A percentile compares a stretch with the other conserved stretches of the same genome.
Evolutionary conservation across 305 asterid species (phyloP).

Genomic region (Solanum hybrid): DNA sequence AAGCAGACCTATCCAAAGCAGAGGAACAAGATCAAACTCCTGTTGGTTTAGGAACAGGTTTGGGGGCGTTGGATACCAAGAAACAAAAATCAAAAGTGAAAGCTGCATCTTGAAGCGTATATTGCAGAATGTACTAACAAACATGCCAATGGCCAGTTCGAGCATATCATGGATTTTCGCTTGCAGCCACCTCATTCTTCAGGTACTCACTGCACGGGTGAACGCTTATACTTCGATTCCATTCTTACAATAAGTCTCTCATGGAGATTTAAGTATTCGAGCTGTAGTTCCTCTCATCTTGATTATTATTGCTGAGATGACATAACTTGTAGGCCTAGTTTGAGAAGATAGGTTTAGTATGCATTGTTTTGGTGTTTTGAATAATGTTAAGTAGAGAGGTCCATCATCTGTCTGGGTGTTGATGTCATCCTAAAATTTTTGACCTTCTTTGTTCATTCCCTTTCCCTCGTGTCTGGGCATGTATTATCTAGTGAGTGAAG

Average conservation of each 20-base stretch:
- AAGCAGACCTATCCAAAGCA: slow-evolving; percentile 21
- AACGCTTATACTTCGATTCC: neutral
- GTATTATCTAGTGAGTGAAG: neutral
- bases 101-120: slow-evolving; percentile 21
- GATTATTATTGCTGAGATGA: slow-evolving; percentile 1
- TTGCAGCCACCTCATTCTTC: neutral
- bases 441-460: neutral
- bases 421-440: neutral
- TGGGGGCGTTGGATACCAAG: slow-evolving; percentile 56
- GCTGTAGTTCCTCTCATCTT: neutral
- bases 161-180: neutral
- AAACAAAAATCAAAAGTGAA: slow-evolving; percentile 58
- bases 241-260: neutral
- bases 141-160: neutral
- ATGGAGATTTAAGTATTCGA: neutral
- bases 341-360: slow-evolving; percentile 4
- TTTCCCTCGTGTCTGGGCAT: neutral
- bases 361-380: neutral
- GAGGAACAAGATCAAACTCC: slow-evolving; percentile 47
- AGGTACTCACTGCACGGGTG: neutral
- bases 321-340: slow-evolving; percentile 7
- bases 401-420: neutral
- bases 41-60: slow-evolving; percentile 76
- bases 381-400: neutral
- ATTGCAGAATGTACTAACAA: neutral